Percentiles rank a stretch among this genome's conserved stretches.
phyloP scores from a whole-genome alignment of 176 grass and related monocot genomes.

The Otatea glauca region DNA sequence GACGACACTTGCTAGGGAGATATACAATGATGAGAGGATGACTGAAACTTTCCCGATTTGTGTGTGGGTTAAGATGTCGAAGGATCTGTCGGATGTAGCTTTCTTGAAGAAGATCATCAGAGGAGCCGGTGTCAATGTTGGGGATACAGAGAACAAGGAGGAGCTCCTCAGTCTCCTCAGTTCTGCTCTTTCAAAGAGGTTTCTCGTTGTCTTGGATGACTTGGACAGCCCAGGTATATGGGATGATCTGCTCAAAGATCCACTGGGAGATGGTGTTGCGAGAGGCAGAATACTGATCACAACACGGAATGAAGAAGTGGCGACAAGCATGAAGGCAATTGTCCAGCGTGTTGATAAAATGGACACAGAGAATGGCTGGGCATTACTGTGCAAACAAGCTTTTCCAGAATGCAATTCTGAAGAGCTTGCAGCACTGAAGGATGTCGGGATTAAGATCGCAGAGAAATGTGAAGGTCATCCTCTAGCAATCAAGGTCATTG shows the following conservation, averaged over 20 bases:
- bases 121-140: slow-evolving; percentile 35
- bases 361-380: slow-evolving; percentile 58
- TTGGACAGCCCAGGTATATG: slow-evolving; percentile 59
- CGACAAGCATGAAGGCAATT: slow-evolving; percentile 54
- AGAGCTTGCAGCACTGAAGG: slow-evolving; percentile 47
- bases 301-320: slow-evolving; percentile 50
- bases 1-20: slow-evolving; percentile 66
- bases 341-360: slow-evolving; percentile 61
- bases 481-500: slow-evolving; percentile 69
- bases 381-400: slow-evolving; percentile 48
- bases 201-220: slow-evolving; percentile 81
- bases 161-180: slow-evolving; percentile 56
- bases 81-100: slow-evolving; percentile 53
- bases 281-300: slow-evolving; percentile 66
- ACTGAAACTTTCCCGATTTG: slow-evolving; percentile 61
- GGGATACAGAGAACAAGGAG: slow-evolving; percentile 46
- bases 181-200: slow-evolving; percentile 61
- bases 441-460: slow-evolving; percentile 64
- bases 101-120: slow-evolving; percentile 67
- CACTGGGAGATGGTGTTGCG: slow-evolving; percentile 56
- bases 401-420: slow-evolving; percentile 42
- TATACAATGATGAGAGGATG: slow-evolving; percentile 66
- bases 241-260: slow-evolving; percentile 67
- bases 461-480: slow-evolving; percentile 75
- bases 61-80: slow-evolving; percentile 61